Evolutionary conservation across 352 stramenopile genomes (phyloP), one percentile per base, ranked within the genome.

Genomic region (Pythium volutum): DNA sequence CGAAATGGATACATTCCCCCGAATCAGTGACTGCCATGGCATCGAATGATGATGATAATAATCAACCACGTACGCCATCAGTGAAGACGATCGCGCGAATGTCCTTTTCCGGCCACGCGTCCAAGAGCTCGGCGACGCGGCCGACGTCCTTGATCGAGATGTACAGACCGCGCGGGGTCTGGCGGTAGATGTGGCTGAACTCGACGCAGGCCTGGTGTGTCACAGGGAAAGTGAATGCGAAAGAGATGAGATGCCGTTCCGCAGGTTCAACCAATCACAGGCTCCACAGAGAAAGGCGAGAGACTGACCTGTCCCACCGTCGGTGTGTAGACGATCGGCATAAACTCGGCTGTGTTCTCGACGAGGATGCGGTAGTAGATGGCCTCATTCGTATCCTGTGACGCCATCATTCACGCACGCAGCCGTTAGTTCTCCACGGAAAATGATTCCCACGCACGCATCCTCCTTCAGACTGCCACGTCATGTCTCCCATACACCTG

Each of bases 251-350:
- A 48, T 42, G 16, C 27, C 16, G 29, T 54, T 54, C 47, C n/a
- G 25, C n/a, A 39, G 29, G 29, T 39, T 54, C 47, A 39, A 42
- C 29, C 0, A 22, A 15, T 38, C 18, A 31, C 26, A 39, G 18
- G 18, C 14, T 9, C 31, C 3, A 36, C 8, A 36, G 3, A 11
- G 4, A 36, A 36, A 7, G 12, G 31, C 31, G 9, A 14, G 31
- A n/a, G 8, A 45, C 61, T n/a, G 2, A 68, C 61, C 62, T 98
- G 88, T 43, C 96, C 96, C 0, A 99, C 97, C 3, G 95, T 98
- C 16, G 97, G 97, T 8, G 97, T 99, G 77, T 99, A 99, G 58
- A 99, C 96, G 34, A 99, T 87, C 9, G 97, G 97, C 78, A 97
- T 96, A 64, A 98, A 87, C 81, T 98, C 88, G 22, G 76, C 68